These are phyloP conservation scores for Aspergillus ustus DNA, from an alignment of 2,329 filamentous ascomycete genomes.

Conservation along the genomic window DNA sequence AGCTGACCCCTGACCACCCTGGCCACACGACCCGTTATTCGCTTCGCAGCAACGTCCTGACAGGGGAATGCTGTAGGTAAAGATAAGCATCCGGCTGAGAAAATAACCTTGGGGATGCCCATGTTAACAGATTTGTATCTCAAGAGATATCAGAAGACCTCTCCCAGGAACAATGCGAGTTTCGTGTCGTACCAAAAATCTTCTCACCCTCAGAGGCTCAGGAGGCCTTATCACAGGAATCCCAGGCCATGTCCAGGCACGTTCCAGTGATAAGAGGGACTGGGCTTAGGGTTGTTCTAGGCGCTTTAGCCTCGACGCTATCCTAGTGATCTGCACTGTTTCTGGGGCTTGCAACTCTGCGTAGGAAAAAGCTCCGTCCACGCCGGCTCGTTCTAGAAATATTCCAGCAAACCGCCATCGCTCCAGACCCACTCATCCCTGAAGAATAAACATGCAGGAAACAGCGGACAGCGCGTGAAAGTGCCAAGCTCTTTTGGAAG, in stretches of 20 bases:
- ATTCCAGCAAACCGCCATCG: constrained; percentile 8
- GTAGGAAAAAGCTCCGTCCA: constrained; percentile 8
- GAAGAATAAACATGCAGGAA: constrained; percentile 7
- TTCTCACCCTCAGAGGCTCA: background rate
- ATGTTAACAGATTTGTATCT: background rate
- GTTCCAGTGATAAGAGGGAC: background rate
- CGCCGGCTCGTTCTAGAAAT: constrained; percentile 19
- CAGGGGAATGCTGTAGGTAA: background rate
- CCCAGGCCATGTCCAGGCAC: background rate
- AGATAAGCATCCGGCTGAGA: constrained; percentile 1
- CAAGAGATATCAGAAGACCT: constrained; percentile 10
- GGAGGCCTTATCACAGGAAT: constrained; percentile 10
- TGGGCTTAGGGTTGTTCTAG: background rate
- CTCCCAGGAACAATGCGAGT: constrained; percentile 9
- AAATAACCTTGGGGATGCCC: background rate
- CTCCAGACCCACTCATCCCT: constrained; percentile 12
- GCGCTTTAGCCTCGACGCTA: constrained; percentile 5
- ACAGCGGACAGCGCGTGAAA: constrained; percentile 20
- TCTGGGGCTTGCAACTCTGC: constrained; percentile 16
- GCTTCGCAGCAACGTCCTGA: background rate
- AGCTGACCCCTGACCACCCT: constrained; percentile 5
- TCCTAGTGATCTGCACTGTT: constrained; percentile 10
- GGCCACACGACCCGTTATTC: constrained; percentile 11
- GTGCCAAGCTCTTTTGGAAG: constrained; percentile 19
- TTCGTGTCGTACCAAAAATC: constrained; percentile 5